Conservation (phyloP, 805 yeast genomes). For the Nadsonia fulvescens region DNA sequence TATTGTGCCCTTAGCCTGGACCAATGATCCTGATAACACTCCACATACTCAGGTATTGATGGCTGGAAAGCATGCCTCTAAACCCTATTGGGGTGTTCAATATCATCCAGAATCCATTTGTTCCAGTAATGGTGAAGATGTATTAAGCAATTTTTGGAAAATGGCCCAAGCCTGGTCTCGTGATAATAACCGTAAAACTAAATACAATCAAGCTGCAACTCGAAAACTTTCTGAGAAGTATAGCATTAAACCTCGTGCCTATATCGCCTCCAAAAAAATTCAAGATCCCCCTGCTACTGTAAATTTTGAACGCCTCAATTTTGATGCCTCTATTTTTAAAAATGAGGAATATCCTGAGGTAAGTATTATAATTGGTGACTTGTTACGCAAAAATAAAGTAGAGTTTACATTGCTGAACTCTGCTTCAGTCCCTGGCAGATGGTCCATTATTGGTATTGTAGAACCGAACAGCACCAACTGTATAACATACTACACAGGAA, state of each 20-base stretch:
- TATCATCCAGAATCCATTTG: slow-evolving; percentile 95
- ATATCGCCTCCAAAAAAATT: too few relatives aligned
- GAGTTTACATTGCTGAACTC: slow-evolving; percentile 54
- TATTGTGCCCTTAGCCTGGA: slow-evolving; percentile 29
- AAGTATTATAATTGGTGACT: slow-evolving; percentile 3
- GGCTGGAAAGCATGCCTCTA: slow-evolving; percentile 49
- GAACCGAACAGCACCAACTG: slow-evolving; percentile 7
- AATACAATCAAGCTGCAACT: not conserved
- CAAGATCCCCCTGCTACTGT: too few relatives aligned
- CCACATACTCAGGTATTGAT: slow-evolving; percentile 30
- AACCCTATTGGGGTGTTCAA: slow-evolving; percentile 85
- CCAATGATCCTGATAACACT: slow-evolving; percentile 25
- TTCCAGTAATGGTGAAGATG: slow-evolving; percentile 42
- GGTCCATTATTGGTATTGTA: slow-evolving; percentile 65
- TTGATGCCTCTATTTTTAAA: slow-evolving; percentile 2
- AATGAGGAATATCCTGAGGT: slow-evolving; percentile 5
- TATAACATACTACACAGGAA: slow-evolving; percentile 10
- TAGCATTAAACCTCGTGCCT: slow-evolving; percentile 12
- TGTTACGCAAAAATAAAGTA: slow-evolving; percentile 6
- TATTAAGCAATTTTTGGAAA: slow-evolving; percentile 46
- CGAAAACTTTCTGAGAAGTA: slow-evolving; percentile 5
- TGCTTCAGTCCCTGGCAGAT: slow-evolving; percentile 69
- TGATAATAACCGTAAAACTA: slow-evolving; percentile 2
- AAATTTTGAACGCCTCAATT: slow-evolving; percentile 1
- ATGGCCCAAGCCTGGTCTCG: slow-evolving; percentile 24